A percentile compares a stretch with the other conserved stretches of the same genome.
phyloP scores from a whole-genome alignment of 1,139 yeast species.

The Nematodospora anomalae region DNA sequence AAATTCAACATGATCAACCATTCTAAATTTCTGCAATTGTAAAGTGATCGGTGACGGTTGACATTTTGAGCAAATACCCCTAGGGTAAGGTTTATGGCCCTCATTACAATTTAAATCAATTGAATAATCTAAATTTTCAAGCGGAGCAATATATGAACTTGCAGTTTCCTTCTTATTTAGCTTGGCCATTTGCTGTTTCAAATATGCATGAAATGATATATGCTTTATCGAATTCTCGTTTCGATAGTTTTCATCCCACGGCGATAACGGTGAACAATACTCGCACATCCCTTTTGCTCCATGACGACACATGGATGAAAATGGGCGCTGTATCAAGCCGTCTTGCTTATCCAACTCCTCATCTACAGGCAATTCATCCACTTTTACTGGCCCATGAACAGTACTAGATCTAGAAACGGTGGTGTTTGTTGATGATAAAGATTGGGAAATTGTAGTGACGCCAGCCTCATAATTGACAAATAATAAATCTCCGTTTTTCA shows the following conservation, averaged over 20 bases:
- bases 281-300: conserved; percentile 97
- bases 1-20: conserved; percentile 97
- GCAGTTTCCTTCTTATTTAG: conserved; percentile 64
- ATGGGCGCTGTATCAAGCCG: conserved; percentile 71
- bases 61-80: conserved; percentile 94
- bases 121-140: conserved; percentile 67
- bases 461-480: conserved; percentile 50
- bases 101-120: conserved; percentile 66
- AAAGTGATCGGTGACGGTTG: conserved; percentile 94
- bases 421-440: conserved; percentile 14
- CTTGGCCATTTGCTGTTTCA: conserved; percentile 68
- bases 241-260: conserved; percentile 83
- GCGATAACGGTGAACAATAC: conserved; percentile 92
- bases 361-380: conserved; percentile 61
- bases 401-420: conserved; percentile 13
- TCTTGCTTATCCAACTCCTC: conserved; percentile 60
- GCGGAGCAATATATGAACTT: conserved; percentile 74
- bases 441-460: conserved; percentile 10
- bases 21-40: conserved; percentile 85
- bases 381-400: conserved; percentile 19
- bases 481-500: conserved; percentile 82
- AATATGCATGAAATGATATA: conserved; percentile 79
- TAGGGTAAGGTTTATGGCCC: conserved; percentile 93
- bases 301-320: conserved; percentile 74
- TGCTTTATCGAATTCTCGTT: conserved; percentile 82